Conservation (phyloP, 1,284 basidiomycete species). For the Marasmius tenuissimus region DNA sequence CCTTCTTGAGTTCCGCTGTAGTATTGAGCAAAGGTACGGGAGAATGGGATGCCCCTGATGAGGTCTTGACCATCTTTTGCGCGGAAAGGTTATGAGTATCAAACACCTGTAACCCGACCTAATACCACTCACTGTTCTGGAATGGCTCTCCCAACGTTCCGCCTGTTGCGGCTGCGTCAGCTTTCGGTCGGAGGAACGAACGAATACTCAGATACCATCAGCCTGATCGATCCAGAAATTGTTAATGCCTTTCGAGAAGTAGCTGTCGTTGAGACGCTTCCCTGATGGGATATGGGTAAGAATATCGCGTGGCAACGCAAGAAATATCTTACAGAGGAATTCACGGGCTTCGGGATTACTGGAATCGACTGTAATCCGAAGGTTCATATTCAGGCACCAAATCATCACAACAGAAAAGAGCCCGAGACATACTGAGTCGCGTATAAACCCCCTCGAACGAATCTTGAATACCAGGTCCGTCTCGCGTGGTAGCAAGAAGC, state of each 20-base stretch:
- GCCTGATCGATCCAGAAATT: constrained; percentile 46
- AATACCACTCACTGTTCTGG: constrained; percentile 31
- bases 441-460: constrained; percentile 42
- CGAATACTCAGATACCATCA: constrained; percentile 26
- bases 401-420: neutral
- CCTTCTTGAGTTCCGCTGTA: constrained; percentile 39
- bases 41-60: constrained; percentile 34
- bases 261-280: constrained; percentile 39
- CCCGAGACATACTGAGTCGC: constrained; percentile 25
- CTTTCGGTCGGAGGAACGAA: neutral
- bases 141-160: constrained; percentile 39
- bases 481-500: constrained; percentile 36
- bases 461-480: constrained; percentile 39
- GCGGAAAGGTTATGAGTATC: neutral
- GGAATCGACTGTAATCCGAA: constrained; percentile 22
- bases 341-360: constrained; percentile 32
- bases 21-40: constrained; percentile 37
- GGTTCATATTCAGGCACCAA: neutral
- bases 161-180: constrained; percentile 19
- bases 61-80: constrained; percentile 31
- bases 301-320: neutral
- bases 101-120: neutral
- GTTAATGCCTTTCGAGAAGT: constrained; percentile 41
- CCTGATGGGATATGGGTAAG: constrained; percentile 22
- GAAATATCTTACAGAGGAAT: constrained; percentile 26